Percentiles rank a stretch among this genome's conserved stretches.
These are phyloP conservation scores for Mucor racemosus DNA, from an alignment of 371 early-diverging fungal genomes.

Conservation along the genomic window DNA sequence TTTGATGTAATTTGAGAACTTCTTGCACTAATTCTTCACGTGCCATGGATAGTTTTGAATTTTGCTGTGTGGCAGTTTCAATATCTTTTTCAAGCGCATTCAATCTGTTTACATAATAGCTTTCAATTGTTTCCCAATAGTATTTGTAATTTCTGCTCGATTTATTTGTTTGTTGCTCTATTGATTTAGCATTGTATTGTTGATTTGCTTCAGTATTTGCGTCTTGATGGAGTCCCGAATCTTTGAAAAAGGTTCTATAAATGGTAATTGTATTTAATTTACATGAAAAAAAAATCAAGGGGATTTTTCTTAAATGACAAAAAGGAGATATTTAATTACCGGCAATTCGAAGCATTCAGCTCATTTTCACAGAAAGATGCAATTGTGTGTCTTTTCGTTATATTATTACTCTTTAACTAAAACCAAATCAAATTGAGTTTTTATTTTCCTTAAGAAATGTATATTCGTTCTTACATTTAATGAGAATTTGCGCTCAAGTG, in stretches of 20 bases:
- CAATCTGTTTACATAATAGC: constrained; percentile 14
- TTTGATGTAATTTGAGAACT: constrained; percentile 25
- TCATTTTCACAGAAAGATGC: background rate
- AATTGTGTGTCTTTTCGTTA: constrained; percentile 4
- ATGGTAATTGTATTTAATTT: constrained; percentile 1
- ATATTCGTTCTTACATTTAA: background rate
- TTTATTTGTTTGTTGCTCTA: constrained; percentile 7
- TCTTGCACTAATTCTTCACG: constrained; percentile 27
- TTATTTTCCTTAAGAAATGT: background rate
- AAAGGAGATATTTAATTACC: constrained; percentile 10
- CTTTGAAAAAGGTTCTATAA: background rate
- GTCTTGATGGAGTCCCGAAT: constrained; percentile 1
- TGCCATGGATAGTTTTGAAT: constrained; percentile 15
- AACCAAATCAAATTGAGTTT: background rate
- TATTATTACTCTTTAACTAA: constrained; percentile 4
- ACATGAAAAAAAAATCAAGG: background rate
- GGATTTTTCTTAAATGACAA: background rate
- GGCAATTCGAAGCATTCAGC: background rate
- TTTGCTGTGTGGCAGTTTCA: constrained; percentile 16
- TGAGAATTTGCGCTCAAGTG: background rate
- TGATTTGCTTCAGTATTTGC: background rate
- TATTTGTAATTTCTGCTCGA: constrained; percentile 5
- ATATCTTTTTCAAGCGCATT: constrained; percentile 23
- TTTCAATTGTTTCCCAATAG: constrained; percentile 30
- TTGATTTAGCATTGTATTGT: background rate